Evolutionary conservation across 2,329 filamentous ascomycete species (phyloP), one percentile per base, ranked within the genome.

Genomic region (Lecanosticta acicola): DNA sequence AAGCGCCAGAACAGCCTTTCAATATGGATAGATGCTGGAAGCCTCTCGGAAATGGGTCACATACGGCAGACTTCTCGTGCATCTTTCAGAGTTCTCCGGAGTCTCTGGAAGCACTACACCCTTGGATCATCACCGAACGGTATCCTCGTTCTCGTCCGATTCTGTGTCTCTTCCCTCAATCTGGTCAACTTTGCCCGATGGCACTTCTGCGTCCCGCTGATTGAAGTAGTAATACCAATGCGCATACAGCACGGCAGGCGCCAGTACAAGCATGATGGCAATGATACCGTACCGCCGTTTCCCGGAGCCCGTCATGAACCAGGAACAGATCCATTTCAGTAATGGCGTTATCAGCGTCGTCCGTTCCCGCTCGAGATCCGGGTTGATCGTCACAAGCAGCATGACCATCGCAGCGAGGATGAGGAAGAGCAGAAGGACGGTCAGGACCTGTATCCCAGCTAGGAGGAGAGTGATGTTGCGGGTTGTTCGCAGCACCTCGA

Each of bases 401-500:
- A 59, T 65, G 0, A 74, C 14, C 2, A 74, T 49, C 0, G 61
- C 60, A 2, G 49, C 17, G 0, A 74, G 48, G 8, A 72, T 70
- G 13, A 71, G 39, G 3, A 50, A 58, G 3, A 76, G 62, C 0
- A 74, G 54, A 0, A 72, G 3, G 0, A 69, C 68, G 0, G 68
- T 74, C 3, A 74, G 46, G 26, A 75, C 64, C 48, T 76, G 72
- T 38, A 76, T 70, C 3, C 63, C 64, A 0, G 71, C 69, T 4
- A 76, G 65, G 1, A 75, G 46, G 39, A 75, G 67, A 1, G 71
- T 69, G 39, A 76, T 75, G 53, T 76, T 71, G 47, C 70, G 71
- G 7, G 69, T 74, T 0, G 73, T 76, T 45, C 68, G 65, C 1
- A 77, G 64, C 19, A 76, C 70, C 51, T 73, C 62, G 62, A 70